phyloP scores from a whole-genome alignment of 2,329 filamentous ascomycete genomes.

The Curvularia hawaiiensis region DNA sequence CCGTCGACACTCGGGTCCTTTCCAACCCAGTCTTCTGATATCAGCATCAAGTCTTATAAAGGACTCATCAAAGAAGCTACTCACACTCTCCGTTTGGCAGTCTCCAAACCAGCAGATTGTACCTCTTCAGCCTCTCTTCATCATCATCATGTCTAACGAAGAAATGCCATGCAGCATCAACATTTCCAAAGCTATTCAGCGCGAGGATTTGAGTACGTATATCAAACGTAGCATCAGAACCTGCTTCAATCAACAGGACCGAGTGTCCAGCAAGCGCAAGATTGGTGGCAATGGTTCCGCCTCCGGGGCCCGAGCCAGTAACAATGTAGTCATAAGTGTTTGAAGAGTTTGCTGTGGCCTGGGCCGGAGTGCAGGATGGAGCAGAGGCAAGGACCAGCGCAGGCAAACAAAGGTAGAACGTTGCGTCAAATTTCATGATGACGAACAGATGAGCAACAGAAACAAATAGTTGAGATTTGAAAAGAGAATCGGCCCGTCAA shows the following conservation, averaged over 20 bases:
- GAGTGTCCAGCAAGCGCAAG: conserved; percentile 61
- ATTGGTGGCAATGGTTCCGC: conserved; percentile 49
- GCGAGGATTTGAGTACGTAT: conserved; percentile 56
- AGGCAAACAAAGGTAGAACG: not conserved
- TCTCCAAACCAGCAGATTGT: conserved; percentile 40
- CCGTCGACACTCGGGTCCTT: conserved; percentile 18
- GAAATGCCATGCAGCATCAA: conserved; percentile 60
- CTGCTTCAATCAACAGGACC: conserved; percentile 63
- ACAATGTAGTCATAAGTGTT: conserved; percentile 50
- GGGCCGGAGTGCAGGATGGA: conserved; percentile 9
- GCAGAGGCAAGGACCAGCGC: not conserved
- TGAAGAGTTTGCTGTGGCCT: conserved; percentile 11
- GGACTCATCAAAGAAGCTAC: not conserved
- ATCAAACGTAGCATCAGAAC: conserved; percentile 54
- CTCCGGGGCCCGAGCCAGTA: conserved; percentile 53
- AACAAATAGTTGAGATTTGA: not conserved
- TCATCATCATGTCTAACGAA: conserved; percentile 64
- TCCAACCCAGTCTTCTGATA: conserved; percentile 21
- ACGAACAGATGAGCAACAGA: not conserved
- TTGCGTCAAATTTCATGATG: not conserved
- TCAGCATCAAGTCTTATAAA: not conserved
- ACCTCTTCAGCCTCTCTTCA: conserved; percentile 55
- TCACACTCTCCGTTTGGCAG: conserved; percentile 20
- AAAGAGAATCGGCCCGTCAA: not conserved
- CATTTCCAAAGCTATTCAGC: conserved; percentile 46